Evolutionary conservation across 306 rosid genomes (phyloP).

Genomic region (Rosa multiflora): DNA sequence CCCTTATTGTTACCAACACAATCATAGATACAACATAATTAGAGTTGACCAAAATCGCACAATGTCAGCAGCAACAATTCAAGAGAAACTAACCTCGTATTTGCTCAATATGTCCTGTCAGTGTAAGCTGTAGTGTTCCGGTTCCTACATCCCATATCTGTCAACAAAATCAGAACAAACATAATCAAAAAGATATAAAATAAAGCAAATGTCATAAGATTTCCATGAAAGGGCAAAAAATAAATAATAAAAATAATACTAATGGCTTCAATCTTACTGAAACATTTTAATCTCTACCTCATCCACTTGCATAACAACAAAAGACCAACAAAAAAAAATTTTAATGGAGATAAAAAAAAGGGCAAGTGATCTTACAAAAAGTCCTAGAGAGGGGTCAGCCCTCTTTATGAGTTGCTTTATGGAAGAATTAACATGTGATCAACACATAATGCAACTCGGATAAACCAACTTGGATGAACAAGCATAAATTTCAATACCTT

Average conservation of each 20-base stretch:
- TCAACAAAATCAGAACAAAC: constrained; percentile 28
- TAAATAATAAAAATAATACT: background rate
- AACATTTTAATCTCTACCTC: background rate
- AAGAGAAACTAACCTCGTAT: constrained; percentile 62
- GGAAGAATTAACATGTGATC: background rate
- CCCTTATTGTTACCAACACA: constrained; percentile 8
- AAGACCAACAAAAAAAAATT: background rate
- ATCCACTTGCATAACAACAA: background rate
- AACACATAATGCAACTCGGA: constrained; percentile 17
- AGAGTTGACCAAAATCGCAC: constrained; percentile 11
- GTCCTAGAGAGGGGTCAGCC: too few relatives aligned
- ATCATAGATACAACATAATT: constrained; percentile 18
- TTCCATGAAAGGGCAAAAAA: background rate
- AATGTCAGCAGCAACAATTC: constrained; percentile 19
- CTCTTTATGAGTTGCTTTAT: background rate
- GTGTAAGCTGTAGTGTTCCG: constrained; percentile 82
- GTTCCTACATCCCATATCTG: constrained; percentile 97
- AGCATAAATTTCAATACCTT: constrained; percentile 58
- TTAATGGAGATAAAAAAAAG: background rate
- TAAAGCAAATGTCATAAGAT: background rate
- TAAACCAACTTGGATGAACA: background rate
- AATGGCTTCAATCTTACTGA: background rate
- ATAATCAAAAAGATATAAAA: background rate
- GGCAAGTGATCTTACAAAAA: background rate
- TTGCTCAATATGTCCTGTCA: constrained; percentile 97